These are phyloP conservation scores for Macrocybe gigantea DNA, from an alignment of 768 basidiomycete species.

Conservation along the genomic window DNA sequence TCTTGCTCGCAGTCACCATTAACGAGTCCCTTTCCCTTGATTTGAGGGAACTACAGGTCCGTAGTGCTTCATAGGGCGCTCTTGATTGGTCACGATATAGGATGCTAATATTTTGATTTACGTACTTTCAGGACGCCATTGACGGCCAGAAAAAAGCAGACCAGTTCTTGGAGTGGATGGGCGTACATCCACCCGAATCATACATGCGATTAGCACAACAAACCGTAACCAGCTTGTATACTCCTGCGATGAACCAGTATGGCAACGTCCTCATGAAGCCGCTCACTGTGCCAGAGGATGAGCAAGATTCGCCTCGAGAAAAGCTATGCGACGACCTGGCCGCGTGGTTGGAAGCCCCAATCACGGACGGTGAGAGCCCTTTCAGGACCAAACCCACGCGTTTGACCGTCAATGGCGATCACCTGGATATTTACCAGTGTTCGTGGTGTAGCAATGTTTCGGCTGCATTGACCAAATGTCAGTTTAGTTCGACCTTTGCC, in stretches of 20 bases:
- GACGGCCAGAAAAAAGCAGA: conserved; percentile 44
- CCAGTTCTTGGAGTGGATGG: conserved; percentile 43
- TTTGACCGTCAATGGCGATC: conserved; percentile 41
- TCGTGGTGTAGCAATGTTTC: conserved; percentile 64
- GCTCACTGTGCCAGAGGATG: conserved; percentile 16
- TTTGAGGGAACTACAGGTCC: conserved; percentile 46
- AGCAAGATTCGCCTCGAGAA: conserved; percentile 22
- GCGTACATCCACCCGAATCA: conserved; percentile 42
- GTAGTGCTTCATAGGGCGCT: conserved; percentile 6
- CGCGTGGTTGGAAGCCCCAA: conserved; percentile 12
- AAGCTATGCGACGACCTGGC: conserved; percentile 49
- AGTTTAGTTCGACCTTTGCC: conserved; percentile 2
- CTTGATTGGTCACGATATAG: background rate
- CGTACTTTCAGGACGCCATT: conserved; percentile 22
- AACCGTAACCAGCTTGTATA: conserved; percentile 40
- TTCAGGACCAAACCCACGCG: conserved; percentile 24
- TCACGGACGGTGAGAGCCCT: conserved; percentile 23
- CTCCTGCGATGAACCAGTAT: conserved; percentile 42
- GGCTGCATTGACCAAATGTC: conserved; percentile 48
- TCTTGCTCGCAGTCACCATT: conserved; percentile 46
- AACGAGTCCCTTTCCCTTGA: conserved; percentile 42
- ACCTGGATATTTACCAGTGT: conserved; percentile 51
- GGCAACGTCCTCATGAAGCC: conserved; percentile 32
- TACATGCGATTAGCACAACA: conserved; percentile 46
- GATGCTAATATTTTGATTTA: background rate